Evolutionary conservation across 768 basidiomycete genomes (phyloP).

Genomic region (Mycena capillaripes): DNA sequence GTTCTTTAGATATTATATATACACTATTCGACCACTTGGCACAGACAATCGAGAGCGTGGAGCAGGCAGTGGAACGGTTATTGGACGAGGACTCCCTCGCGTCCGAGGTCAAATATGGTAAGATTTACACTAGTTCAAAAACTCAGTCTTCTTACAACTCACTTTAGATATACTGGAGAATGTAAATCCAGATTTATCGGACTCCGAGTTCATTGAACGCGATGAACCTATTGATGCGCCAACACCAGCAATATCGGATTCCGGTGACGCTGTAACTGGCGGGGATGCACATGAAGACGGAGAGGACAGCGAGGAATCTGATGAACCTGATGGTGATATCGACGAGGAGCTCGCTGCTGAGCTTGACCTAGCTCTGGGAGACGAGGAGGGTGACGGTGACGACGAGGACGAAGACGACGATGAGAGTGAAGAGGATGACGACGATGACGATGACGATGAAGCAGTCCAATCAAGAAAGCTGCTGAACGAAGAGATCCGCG

Average conservation of each 20-base stretch:
- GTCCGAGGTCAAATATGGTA: constrained; percentile 83
- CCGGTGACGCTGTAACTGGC: constrained; percentile 63
- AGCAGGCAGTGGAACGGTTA: constrained; percentile 91
- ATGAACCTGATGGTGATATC: constrained; percentile 82
- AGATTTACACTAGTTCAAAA: constrained; percentile 26
- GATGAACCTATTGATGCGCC: constrained; percentile 77
- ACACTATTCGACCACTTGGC: background rate
- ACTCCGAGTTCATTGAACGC: constrained; percentile 87
- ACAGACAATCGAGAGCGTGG: constrained; percentile 94
- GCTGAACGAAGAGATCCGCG: constrained; percentile 90
- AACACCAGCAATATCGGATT: constrained; percentile 79
- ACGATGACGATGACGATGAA: constrained; percentile 88
- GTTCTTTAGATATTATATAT: background rate
- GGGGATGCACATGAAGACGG: constrained; percentile 72
- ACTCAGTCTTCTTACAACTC: constrained; percentile 6
- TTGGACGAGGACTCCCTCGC: constrained; percentile 86
- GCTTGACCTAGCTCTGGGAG: constrained; percentile 86
- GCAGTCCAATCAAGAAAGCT: constrained; percentile 83
- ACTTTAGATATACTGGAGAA: constrained; percentile 85
- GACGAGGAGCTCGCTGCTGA: constrained; percentile 92
- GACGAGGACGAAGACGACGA: constrained; percentile 81
- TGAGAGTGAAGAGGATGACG: constrained; percentile 68
- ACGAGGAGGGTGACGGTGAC: constrained; percentile 73
- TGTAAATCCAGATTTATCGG: constrained; percentile 91
- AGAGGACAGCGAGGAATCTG: constrained; percentile 70